Evolutionary conservation across 768 basidiomycete species (phyloP).

Genomic region (Rhizopogon roseolus): DNA sequence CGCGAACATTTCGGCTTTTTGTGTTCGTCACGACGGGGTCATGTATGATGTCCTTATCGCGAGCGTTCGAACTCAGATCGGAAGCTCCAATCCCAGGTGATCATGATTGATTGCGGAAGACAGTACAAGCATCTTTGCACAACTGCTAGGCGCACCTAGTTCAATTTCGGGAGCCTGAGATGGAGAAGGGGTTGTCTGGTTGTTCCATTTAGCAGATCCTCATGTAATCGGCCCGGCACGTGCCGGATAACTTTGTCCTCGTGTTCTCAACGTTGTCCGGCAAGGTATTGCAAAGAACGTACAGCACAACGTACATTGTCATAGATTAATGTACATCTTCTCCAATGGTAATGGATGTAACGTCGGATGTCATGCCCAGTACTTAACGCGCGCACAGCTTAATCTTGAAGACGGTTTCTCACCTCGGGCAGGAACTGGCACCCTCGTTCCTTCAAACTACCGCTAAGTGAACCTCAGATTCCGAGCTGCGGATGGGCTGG

Average conservation of each 20-base stretch:
- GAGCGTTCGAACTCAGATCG: slow-evolving; percentile 5
- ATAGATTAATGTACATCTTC: background rate
- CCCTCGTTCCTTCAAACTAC: background rate
- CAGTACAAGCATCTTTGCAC: background rate
- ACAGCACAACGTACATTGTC: background rate
- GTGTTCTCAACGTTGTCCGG: slow-evolving; percentile 18
- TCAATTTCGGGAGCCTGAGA: slow-evolving; percentile 26
- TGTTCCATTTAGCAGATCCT: slow-evolving; percentile 3
- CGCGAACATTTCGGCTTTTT: too few relatives aligned
- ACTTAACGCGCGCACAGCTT: too few relatives aligned
- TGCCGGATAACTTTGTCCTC: slow-evolving; percentile 14
- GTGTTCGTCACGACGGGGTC: too few relatives aligned
- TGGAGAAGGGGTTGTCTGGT: slow-evolving; percentile 7
- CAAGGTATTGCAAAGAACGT: background rate
- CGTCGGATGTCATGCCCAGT: background rate
- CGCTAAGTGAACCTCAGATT: too few relatives aligned
- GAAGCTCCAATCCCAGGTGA: background rate
- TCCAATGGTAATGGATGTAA: background rate
- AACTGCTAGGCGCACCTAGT: background rate
- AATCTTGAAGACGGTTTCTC: background rate
- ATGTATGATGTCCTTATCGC: background rate
- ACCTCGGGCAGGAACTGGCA: background rate
- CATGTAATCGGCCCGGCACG: slow-evolving; percentile 13
- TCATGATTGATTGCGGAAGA: background rate
- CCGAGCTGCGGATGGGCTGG: background rate